Evolutionary conservation across 2,329 filamentous ascomycete genomes (phyloP), one percentile per base, ranked within the genome.

Genomic region (Parastagonospora nodorum): DNA sequence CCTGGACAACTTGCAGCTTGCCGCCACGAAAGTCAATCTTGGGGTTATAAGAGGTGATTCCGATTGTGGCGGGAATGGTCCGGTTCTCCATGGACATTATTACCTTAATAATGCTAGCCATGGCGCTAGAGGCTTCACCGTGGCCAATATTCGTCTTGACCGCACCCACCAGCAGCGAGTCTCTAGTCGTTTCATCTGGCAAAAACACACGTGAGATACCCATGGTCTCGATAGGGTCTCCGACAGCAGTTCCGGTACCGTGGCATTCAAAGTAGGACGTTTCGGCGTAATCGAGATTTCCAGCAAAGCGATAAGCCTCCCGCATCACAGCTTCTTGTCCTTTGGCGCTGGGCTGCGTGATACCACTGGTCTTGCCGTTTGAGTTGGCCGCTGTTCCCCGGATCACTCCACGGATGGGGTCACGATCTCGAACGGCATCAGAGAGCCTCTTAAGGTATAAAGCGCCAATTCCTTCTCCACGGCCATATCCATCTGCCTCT

Each of bases 81-180:
- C 53, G 58, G 1, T 55, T 48, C 37, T 73, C 64, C 1, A 72
- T 16, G 3, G 53, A 45, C 1, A 70, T 44, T 4, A 65, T 52
- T 1, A 51, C 50, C 44, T 73, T 73, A n/a, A 73, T 51, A 10
- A 74, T 14, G 5, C 55, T 48, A 1, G 68, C 48, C 3, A 73
- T 27, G 6, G 54, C 71, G 27, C 49, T 52, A 1, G 58, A 57
- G 0, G 53, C 57, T 53, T 74, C 71, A 3, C 49, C 43, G 46
- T 74, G 71, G 7, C 72, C 72, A 4, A 74, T 42, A n/a, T 67
- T 69, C 5, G 61, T 48, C 50, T 73, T 73, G 1, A 67, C 46
- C 2, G 55, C 57, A 9, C 69, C 69, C 14, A 70, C 58, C 1
- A 60, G 30, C 1, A 66, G 46, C 9, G 47, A 54, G 11, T 43